Base-by-base conservation (phyloP, 306 rosid genomes). In the Glycyrrhiza uralensis region DNA sequence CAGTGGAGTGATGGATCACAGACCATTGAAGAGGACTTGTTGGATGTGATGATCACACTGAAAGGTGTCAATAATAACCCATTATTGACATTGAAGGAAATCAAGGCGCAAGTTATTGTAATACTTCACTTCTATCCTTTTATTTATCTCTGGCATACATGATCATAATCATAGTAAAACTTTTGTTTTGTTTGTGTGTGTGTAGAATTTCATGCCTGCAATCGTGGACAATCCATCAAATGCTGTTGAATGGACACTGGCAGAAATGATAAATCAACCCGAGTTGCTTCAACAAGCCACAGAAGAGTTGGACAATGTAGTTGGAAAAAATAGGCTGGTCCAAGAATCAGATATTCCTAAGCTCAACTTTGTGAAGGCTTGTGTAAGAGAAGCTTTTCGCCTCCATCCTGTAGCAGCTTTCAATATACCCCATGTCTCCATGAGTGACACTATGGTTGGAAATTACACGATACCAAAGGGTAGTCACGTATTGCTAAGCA, bases 341-440 rank as follows among this genome's bases (percentile, higher is more conserved):
- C 54, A 86, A 45, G 93, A 84, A 69, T 77, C 71, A 1, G 84
- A 84, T 6, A 15, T 86, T 3, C 86, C 83, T 1, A n/a, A 79
- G 2, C 89, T 88, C 6, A 75, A 63, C 7, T 88, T 57, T 17
- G 36, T 82, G 20, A 73, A 29, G 10, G 85, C 84, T 1, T 84
- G 86, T 50, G 71, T 66, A 6, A 84, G 72, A 74, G 86, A 82
- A 70, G 79, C 83, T 4, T 63, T 77, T 22, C 69, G 89, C 5
- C 78, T 84, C 15, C 93, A 86, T 24, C 90, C 89, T 0, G 22
- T 84, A n/a, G 59, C 44, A 0, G 56, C 84, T 0, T 84, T 88
- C 6, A 79, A 69, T 44, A 14, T 66, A 44, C 87, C 93, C 17
- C 87, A 85, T n/a, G 77, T 79, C 6, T 3, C 85, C 0, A 70